phyloP scores from a whole-genome alignment of 2,329 filamentous ascomycete genomes.

The Akanthomyces dipterigenus region DNA sequence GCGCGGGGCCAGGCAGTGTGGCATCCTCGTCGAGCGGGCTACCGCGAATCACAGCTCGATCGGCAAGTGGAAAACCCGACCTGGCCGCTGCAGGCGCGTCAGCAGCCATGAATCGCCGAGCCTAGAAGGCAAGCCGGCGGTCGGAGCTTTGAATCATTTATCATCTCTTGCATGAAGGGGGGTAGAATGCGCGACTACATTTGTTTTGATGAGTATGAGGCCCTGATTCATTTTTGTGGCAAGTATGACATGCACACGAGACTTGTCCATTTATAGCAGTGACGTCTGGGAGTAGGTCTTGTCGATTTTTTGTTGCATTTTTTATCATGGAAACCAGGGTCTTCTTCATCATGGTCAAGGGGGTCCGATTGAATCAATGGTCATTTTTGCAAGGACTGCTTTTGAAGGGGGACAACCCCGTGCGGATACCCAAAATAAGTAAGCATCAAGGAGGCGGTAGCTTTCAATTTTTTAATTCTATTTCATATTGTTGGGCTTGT shows the following conservation, averaged over 20 bases:
- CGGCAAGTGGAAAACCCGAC: conserved; percentile 51
- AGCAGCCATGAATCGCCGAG: conserved; percentile 31
- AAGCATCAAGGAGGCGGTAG: conserved; percentile 10
- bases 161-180: not conserved
- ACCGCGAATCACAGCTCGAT: conserved; percentile 50
- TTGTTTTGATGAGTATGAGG: conserved; percentile 10
- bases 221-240: not conserved
- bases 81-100: conserved; percentile 52
- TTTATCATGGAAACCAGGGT: not conserved
- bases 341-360: conserved; percentile 1
- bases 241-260: not conserved
- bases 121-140: conserved; percentile 9
- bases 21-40: conserved; percentile 40
- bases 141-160: not conserved
- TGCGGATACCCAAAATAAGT: conserved; percentile 12
- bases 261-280: conserved; percentile 2
- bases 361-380: not conserved
- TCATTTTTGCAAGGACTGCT: conserved; percentile 8
- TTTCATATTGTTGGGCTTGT: not conserved
- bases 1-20: conserved; percentile 38
- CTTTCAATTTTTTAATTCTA: not conserved
- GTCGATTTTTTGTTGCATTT: not conserved
- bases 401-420: conserved; percentile 10
- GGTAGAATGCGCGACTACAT: not conserved
- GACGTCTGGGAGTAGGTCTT: not conserved